A percentile compares a stretch with the other conserved stretches of the same genome.
Conservation (phyloP, 306 rosid species). For the Abrus pulchellus region DNA sequence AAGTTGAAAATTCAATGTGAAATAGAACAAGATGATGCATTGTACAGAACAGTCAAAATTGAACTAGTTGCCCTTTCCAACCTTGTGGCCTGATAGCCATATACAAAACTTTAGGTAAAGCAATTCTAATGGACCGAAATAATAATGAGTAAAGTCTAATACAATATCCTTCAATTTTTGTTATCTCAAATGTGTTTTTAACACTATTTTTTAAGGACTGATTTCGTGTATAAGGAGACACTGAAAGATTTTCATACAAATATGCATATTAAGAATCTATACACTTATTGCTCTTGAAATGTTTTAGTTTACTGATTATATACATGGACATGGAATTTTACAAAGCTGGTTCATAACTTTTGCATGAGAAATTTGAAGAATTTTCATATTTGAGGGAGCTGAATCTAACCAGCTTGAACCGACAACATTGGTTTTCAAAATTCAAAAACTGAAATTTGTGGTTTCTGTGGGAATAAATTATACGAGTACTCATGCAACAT, state of each 20-base stretch:
- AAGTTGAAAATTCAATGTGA: conserved; percentile 18
- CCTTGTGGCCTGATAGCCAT: conserved; percentile 3
- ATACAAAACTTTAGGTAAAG: background rate
- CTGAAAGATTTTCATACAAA: background rate
- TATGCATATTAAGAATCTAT: background rate
- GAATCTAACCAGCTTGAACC: background rate
- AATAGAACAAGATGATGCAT: background rate
- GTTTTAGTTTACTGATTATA: background rate
- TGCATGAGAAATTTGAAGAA: background rate
- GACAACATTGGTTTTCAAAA: background rate
- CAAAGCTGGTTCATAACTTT: background rate
- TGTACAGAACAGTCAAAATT: background rate
- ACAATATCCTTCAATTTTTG: background rate
- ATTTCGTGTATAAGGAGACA: background rate
- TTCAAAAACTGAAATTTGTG: background rate
- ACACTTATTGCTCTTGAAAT: background rate
- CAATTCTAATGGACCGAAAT: background rate
- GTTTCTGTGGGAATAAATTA: background rate
- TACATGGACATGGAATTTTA: background rate
- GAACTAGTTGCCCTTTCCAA: background rate
- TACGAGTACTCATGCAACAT: background rate
- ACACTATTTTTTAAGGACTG: background rate
- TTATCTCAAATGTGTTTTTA: background rate
- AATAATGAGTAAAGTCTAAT: background rate
- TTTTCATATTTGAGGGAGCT: background rate